These are phyloP conservation scores for Malassezia vespertilionis DNA, from an alignment of 1,284 basidiomycete species.

Conservation along the genomic window DNA sequence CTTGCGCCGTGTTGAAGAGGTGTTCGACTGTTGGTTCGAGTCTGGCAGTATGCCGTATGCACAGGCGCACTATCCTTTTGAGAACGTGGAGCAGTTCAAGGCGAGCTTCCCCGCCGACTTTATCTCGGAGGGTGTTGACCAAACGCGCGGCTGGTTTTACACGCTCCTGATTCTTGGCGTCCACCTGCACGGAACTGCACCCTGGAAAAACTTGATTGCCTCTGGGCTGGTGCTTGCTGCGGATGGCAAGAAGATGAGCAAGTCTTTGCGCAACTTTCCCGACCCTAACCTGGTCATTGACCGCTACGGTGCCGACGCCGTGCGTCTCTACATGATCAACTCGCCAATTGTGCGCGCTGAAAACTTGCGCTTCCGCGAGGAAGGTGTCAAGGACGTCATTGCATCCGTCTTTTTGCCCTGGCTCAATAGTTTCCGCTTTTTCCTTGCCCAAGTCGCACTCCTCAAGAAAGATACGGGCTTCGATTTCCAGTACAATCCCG, in stretches of 20 bases:
- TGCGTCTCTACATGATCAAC: slow-evolving; percentile 96
- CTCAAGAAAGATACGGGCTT: slow-evolving; percentile 70
- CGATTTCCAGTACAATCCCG: slow-evolving; percentile 75
- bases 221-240: slow-evolving; percentile 89
- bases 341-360: slow-evolving; percentile 97
- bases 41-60: slow-evolving; percentile 99
- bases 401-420: slow-evolving; percentile 92
- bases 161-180: slow-evolving; percentile 89
- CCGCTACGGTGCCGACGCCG: slow-evolving; percentile 88
- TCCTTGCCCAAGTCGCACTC: slow-evolving; percentile 85
- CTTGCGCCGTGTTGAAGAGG: slow-evolving; percentile 81
- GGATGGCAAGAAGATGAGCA: slow-evolving; percentile 99
- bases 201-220: slow-evolving; percentile 97
- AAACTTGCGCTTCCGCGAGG: slow-evolving; percentile 93
- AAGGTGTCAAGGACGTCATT: slow-evolving; percentile 91
- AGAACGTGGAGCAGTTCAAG: slow-evolving; percentile 76
- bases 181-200: slow-evolving; percentile 81
- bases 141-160: slow-evolving; percentile 89
- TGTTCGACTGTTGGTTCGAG: slow-evolving; percentile 99
- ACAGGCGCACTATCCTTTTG: slow-evolving; percentile 94
- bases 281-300: slow-evolving; percentile 85
- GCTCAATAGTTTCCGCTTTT: slow-evolving; percentile 98
- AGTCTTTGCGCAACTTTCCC: slow-evolving; percentile 95
- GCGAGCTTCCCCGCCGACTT: slow-evolving; percentile 91
- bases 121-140: slow-evolving; percentile 76